Percentiles rank a stretch among this genome's conserved stretches.
Conservation (phyloP, 305 asterid genomes). For the Withania somnifera region DNA sequence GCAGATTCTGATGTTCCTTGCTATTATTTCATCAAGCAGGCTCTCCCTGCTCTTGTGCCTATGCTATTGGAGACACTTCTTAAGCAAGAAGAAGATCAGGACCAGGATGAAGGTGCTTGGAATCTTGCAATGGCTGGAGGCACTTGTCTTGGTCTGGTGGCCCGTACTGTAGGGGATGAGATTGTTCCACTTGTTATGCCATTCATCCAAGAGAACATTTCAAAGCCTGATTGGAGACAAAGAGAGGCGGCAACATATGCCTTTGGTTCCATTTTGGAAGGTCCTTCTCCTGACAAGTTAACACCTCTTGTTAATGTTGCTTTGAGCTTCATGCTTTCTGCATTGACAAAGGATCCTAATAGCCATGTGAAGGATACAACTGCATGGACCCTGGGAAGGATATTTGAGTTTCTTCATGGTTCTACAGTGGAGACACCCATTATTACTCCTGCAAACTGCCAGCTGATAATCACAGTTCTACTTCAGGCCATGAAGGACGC, state of each 20-base stretch:
- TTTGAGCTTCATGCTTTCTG: constrained; percentile 66
- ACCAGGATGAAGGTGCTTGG: constrained; percentile 95
- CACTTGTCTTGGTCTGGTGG: constrained; percentile 89
- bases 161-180: constrained; percentile 85
- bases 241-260: constrained; percentile 94
- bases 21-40: constrained; percentile 76
- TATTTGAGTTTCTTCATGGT: constrained; percentile 85
- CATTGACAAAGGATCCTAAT: constrained; percentile 67
- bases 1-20: constrained; percentile 76
- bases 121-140: constrained; percentile 99
- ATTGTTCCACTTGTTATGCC: constrained; percentile 87
- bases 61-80: constrained; percentile 80
- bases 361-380: constrained; percentile 94
- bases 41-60: constrained; percentile 85
- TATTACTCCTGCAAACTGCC: constrained; percentile 69
- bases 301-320: constrained; percentile 79
- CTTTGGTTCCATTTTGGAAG: constrained; percentile 93
- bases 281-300: constrained; percentile 77
- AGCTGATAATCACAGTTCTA: constrained; percentile 62
- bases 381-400: constrained; percentile 91
- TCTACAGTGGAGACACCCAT: constrained; percentile 57
- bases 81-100: constrained; percentile 94
- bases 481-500: constrained; percentile 80
- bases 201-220: constrained; percentile 69
- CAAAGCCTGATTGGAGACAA: constrained; percentile 82